phyloP scores from a whole-genome alignment of 2,329 filamentous ascomycete genomes.

The Colletotrichum tanaceti region DNA sequence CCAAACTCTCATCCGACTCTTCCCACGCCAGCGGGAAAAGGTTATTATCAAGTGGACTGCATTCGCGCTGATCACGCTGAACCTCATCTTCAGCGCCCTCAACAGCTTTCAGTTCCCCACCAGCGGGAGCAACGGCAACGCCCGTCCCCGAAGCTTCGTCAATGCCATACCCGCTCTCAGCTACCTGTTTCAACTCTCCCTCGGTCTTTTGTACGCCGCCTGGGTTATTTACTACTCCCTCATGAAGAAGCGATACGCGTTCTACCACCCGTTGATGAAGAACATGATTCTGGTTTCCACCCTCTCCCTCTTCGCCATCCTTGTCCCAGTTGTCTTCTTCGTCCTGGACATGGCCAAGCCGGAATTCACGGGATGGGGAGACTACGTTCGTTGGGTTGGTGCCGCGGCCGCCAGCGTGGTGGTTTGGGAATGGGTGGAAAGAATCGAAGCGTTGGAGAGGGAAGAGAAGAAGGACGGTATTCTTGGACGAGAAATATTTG shows the following conservation, averaged over 20 bases:
- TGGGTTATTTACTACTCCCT: slow-evolving; percentile 95
- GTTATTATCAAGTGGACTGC: slow-evolving; percentile 99
- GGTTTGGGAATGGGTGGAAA: slow-evolving; percentile 97
- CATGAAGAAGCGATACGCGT: slow-evolving; percentile 92
- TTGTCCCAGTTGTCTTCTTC: slow-evolving; percentile 93
- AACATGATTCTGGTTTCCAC: slow-evolving; percentile 86
- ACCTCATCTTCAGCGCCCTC: slow-evolving; percentile 89
- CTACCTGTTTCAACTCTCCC: slow-evolving; percentile 88
- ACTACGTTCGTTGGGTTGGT: slow-evolving; percentile 96
- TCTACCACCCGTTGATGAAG: slow-evolving; percentile 89
- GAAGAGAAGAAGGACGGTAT: slow-evolving; percentile 96
- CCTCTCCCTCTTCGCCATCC: slow-evolving; percentile 81
- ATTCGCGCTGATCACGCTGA: slow-evolving; percentile 90
- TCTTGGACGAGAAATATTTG: slow-evolving; percentile 88
- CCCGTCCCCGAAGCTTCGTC: slow-evolving; percentile 79
- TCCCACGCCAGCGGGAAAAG: slow-evolving; percentile 96
- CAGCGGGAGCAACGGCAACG: slow-evolving; percentile 63
- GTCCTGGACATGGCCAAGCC: slow-evolving; percentile 89
- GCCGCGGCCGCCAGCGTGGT: slow-evolving; percentile 95
- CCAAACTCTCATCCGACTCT: slow-evolving; percentile 93
- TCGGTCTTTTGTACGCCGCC: slow-evolving; percentile 88
- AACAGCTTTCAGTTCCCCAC: slow-evolving; percentile 80
- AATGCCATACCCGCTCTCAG: slow-evolving; percentile 91
- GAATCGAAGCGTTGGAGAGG: slow-evolving; percentile 90
- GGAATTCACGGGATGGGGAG: slow-evolving; percentile 90